Evolutionary conservation across 2,329 filamentous ascomycete genomes (phyloP).

Genomic region (Colletotrichum sp.): DNA sequence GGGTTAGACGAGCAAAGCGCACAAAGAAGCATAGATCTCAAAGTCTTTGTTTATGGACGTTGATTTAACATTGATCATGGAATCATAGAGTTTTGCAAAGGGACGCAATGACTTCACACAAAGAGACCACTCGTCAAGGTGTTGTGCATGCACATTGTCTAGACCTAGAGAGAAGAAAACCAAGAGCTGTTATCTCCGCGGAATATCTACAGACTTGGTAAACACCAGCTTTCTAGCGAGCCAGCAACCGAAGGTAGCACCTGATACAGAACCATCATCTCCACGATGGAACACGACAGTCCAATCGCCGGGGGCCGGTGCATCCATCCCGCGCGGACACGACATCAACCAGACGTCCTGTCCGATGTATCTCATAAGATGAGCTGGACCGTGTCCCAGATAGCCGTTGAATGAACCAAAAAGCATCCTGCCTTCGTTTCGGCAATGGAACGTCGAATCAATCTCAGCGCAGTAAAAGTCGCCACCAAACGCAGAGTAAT

Average conservation of each 20-base stretch:
- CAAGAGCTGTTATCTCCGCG: not conserved
- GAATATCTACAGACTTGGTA: not conserved
- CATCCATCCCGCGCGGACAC: slow-evolving; percentile 44
- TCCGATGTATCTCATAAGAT: slow-evolving; percentile 41
- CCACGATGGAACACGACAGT: slow-evolving; percentile 39
- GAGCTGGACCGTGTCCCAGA: slow-evolving; percentile 40
- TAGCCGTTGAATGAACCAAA: slow-evolving; percentile 48
- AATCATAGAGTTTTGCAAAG: not conserved
- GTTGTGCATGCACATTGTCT: not conserved
- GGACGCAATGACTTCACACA: not conserved
- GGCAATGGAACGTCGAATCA: slow-evolving; percentile 39
- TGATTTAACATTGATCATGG: not conserved
- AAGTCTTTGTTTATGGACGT: not conserved
- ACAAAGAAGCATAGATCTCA: not conserved
- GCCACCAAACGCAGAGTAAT: slow-evolving; percentile 35
- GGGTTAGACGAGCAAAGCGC: not conserved
- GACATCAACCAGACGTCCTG: slow-evolving; percentile 42
- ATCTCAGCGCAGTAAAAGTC: slow-evolving; percentile 38
- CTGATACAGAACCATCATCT: slow-evolving; percentile 25
- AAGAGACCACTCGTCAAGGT: not conserved
- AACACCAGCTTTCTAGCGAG: slow-evolving; percentile 34
- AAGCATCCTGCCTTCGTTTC: slow-evolving; percentile 37
- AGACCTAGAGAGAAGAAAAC: not conserved
- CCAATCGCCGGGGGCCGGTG: slow-evolving; percentile 46
- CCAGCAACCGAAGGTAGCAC: slow-evolving; percentile 44